phyloP scores from a whole-genome alignment of 345 rosid species.

The Salix purpurea region DNA sequence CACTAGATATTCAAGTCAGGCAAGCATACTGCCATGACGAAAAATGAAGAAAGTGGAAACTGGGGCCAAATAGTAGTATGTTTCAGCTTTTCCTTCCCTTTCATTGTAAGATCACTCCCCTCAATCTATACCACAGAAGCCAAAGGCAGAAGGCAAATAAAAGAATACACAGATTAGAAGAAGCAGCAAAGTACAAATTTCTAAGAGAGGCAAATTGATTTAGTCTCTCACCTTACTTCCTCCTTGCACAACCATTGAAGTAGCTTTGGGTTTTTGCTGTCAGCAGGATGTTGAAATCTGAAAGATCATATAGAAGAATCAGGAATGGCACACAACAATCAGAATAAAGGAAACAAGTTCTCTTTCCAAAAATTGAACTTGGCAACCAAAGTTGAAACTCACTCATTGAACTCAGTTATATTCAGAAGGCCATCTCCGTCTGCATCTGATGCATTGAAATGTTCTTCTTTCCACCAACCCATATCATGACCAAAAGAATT shows the following conservation, averaged over 20 bases:
- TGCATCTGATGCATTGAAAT: conserved; percentile 92
- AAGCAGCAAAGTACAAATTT: too few relatives aligned
- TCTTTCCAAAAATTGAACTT: neutral
- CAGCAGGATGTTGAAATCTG: conserved; percentile 98
- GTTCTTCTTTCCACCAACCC: conserved; percentile 99
- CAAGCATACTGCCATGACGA: neutral
- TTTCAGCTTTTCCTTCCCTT: neutral
- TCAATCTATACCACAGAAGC: neutral
- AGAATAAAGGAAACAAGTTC: conserved; percentile 2
- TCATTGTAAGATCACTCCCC: neutral
- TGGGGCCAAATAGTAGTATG: neutral
- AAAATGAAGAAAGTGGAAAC: neutral
- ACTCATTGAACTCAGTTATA: conserved; percentile 94
- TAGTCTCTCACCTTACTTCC: conserved; percentile 72
- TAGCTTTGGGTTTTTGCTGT: conserved; percentile 71
- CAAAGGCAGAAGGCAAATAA: neutral
- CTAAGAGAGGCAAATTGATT: neutral
- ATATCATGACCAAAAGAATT: conserved; percentile 69
- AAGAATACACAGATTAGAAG: neutral
- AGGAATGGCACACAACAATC: conserved; percentile 3
- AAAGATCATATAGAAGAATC: conserved; percentile 15
- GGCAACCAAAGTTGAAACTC: conserved; percentile 28
- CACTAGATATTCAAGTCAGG: neutral
- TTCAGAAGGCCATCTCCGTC: conserved; percentile 87
- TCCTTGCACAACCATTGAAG: conserved; percentile 85